Evolutionary conservation across 225 moss, liverwort and hornwort species (phyloP).

Genomic region (Polytrichum commune): DNA sequence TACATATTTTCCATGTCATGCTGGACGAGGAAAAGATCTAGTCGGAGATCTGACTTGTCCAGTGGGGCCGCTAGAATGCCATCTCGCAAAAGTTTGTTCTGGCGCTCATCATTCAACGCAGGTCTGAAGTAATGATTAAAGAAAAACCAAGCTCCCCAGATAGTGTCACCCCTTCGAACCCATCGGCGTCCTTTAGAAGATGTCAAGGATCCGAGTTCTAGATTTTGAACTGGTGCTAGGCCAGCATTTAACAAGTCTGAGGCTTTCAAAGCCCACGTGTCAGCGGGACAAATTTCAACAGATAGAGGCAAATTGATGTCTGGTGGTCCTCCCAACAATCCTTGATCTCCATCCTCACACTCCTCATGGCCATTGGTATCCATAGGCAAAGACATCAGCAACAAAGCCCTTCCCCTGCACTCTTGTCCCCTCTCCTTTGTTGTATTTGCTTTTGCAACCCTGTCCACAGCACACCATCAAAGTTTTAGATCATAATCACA

Average conservation of each 20-base stretch:
- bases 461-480: constrained; percentile 9
- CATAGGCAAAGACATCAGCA: constrained; percentile 63
- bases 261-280: constrained; percentile 46
- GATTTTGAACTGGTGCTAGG: constrained; percentile 50
- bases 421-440: constrained; percentile 21
- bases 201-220: constrained; percentile 54
- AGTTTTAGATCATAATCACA: too few species aligned
- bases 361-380: constrained; percentile 65
- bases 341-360: constrained; percentile 50
- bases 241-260: constrained; percentile 47
- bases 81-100: constrained; percentile 50
- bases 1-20: constrained; percentile 96
- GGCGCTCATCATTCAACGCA: constrained; percentile 64
- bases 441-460: constrained; percentile 36
- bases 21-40: constrained; percentile 81
- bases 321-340: constrained; percentile 62
- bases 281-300: constrained; percentile 55
- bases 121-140: constrained; percentile 84
- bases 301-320: constrained; percentile 80
- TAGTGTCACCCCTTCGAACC: constrained; percentile 79
- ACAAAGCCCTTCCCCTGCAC: constrained; percentile 10
- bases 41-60: constrained; percentile 69
- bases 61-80: constrained; percentile 45
- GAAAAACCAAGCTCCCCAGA: constrained; percentile 91
- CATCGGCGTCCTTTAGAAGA: constrained; percentile 73